Evolutionary conservation across 805 yeast species (phyloP).

Genomic region (Candida pini): DNA sequence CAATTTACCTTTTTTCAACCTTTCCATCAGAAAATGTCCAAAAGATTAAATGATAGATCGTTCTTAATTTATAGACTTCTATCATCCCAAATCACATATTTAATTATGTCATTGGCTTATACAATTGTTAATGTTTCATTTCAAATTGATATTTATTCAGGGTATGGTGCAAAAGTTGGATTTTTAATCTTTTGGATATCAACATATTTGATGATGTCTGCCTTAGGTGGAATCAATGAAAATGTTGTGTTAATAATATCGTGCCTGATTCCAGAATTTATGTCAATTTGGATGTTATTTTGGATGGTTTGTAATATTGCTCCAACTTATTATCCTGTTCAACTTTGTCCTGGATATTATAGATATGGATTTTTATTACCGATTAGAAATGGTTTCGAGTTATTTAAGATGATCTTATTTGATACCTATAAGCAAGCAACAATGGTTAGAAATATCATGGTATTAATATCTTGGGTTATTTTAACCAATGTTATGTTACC

Average conservation of each 20-base stretch:
- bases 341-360: slow-evolving; percentile 46
- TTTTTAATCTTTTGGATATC: slow-evolving; percentile 66
- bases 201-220: slow-evolving; percentile 56
- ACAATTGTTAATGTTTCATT: slow-evolving; percentile 59
- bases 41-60: slow-evolving; percentile 39
- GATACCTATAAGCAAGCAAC: slow-evolving; percentile 45
- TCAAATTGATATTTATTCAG: slow-evolving; percentile 50
- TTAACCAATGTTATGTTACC: slow-evolving; percentile 40
- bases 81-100: slow-evolving; percentile 46
- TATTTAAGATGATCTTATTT: slow-evolving; percentile 51
- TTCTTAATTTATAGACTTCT: slow-evolving; percentile 46
- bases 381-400: slow-evolving; percentile 52
- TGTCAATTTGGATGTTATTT: slow-evolving; percentile 63
- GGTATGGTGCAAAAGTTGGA: slow-evolving; percentile 56
- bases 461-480: slow-evolving; percentile 55
- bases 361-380: slow-evolving; percentile 67
- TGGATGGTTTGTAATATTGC: slow-evolving; percentile 65
- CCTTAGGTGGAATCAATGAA: slow-evolving; percentile 68
- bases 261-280: slow-evolving; percentile 46
- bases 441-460: slow-evolving; percentile 56
- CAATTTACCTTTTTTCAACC: slow-evolving; percentile 53
- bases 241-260: slow-evolving; percentile 47
- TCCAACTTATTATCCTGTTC: slow-evolving; percentile 58
- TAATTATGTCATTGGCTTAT: slow-evolving; percentile 48
- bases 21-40: slow-evolving; percentile 43